These are phyloP conservation scores for Arthrobotrys sphaeroides DNA, from an alignment of 2,329 filamentous ascomycete genomes.

Conservation along the genomic window DNA sequence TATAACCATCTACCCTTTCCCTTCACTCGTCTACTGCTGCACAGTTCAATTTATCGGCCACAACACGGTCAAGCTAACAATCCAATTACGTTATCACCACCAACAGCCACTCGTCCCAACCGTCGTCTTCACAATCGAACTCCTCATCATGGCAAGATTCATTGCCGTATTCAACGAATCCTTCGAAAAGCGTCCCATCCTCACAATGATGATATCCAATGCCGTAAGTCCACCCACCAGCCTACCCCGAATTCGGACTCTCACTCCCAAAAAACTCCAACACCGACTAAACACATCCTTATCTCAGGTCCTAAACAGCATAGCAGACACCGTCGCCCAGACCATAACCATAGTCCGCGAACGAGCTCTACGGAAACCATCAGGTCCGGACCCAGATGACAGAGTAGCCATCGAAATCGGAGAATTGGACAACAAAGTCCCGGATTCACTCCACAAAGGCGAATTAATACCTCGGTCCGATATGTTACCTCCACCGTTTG, in stretches of 20 bases:
- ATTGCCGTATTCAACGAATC: conserved; percentile 90
- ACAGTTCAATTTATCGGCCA: neutral
- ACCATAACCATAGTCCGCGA: conserved; percentile 84
- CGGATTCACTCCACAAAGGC: conserved; percentile 68
- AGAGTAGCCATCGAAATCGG: conserved; percentile 85
- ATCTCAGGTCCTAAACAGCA: conserved; percentile 79
- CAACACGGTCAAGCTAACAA: conserved; percentile 56
- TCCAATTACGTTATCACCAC: conserved; percentile 54
- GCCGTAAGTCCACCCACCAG: conserved; percentile 68
- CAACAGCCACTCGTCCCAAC: conserved; percentile 84
- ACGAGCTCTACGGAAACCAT: conserved; percentile 71
- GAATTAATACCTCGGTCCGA: conserved; percentile 75
- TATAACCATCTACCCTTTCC: neutral
- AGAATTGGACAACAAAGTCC: conserved; percentile 83
- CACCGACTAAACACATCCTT: conserved; percentile 17
- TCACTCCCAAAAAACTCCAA: conserved; percentile 39
- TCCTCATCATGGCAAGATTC: conserved; percentile 83
- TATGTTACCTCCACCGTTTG: conserved; percentile 80
- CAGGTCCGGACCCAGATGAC: conserved; percentile 71
- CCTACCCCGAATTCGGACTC: conserved; percentile 21
- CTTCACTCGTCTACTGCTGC: neutral
- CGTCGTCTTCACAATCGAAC: conserved; percentile 85
- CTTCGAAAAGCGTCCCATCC: conserved; percentile 91
- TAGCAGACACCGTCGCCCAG: conserved; percentile 96
- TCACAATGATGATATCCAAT: conserved; percentile 99